Evolutionary conservation across 305 asterid species (phyloP), one percentile per base, ranked within the genome.

Genomic region (Plantago coronopus): DNA sequence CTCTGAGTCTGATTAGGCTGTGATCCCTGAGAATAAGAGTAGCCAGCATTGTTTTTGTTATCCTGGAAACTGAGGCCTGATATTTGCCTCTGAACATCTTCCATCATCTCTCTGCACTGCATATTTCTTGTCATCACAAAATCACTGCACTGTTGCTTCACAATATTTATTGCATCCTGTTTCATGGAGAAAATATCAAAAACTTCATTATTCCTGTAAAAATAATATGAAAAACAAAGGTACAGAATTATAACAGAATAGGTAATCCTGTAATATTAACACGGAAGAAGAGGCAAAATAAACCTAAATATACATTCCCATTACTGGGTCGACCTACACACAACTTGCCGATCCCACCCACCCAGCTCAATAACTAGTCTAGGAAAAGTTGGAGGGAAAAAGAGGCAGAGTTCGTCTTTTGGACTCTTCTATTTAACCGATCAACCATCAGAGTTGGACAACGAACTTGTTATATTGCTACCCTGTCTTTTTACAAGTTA

Each of bases 21-120:
- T 47, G 79, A 74, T 44, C 69, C 64, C 19, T 89, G 61, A 48
- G 84, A 66, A 72, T 81, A 88, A 25, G 74, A 83, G 75, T 86
- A 79, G 69, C 82, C 66, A 37, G 77, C 61, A 34, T 73, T 67
- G 69, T 22, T 74, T 73, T 89, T 86, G 45, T 73, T 66, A 31
- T 89, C 97, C 69, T 83, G 94, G 69, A 93, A 89, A 77, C 85
- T 85, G 56, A 89, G 91, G 54, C 97, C 96, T 6, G 97, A 72
- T 61, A 89, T 71, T 66, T 89, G 85, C 81, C 91, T 83, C 79
- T 89, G 99, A 56, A 89, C 97, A 46, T 83, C 95, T 42, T 87
- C 99, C 17, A 89, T 83, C 99, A 93, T 89, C 64, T 93, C 97
- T 1, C 87, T 91, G 80, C 97, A 93, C 76, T 93, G 97, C 64